Evolutionary conservation across 2,329 filamentous ascomycete species (phyloP).

Genomic region (Penicillium sp.): DNA sequence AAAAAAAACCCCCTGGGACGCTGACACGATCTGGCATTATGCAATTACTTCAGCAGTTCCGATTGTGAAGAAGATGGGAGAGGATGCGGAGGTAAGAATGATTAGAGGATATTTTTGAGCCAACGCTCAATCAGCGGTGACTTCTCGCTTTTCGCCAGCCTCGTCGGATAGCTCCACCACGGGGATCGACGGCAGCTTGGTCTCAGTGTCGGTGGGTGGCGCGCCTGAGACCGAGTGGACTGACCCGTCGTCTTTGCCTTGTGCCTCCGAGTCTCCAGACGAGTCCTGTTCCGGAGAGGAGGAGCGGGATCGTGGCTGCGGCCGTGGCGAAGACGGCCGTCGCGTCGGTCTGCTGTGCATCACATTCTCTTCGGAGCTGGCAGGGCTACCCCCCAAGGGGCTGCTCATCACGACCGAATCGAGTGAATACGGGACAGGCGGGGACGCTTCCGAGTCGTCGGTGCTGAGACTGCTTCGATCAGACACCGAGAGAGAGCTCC

Average conservation of each 20-base stretch:
- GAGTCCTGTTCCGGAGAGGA: constrained; percentile 1
- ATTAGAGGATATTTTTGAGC: too few species aligned
- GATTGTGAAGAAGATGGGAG: neutral
- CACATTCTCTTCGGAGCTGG: constrained; percentile 24
- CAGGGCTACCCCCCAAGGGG: constrained; percentile 18
- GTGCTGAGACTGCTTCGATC: constrained; percentile 30
- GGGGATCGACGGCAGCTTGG: constrained; percentile 12
- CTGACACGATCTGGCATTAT: too few species aligned
- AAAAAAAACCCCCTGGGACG: neutral
- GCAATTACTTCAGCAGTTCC: too few species aligned
- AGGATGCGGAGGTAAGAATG: neutral
- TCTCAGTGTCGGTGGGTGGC: neutral
- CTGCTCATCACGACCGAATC: constrained; percentile 22
- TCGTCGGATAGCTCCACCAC: constrained; percentile 21
- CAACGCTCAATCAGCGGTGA: neutral
- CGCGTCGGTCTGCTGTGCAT: constrained; percentile 4
- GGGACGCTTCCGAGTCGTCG: constrained; percentile 22
- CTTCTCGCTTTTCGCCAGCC: constrained; percentile 3
- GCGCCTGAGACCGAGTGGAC: neutral
- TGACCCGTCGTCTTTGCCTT: neutral
- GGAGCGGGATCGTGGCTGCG: constrained; percentile 3
- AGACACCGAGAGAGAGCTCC: constrained; percentile 31
- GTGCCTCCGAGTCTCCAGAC: constrained; percentile 3
- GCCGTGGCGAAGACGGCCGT: constrained; percentile 5
- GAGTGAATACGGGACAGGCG: constrained; percentile 18